Evolutionary conservation across 106 monocot species (phyloP).

Genomic region (Ottelia alismoides): DNA sequence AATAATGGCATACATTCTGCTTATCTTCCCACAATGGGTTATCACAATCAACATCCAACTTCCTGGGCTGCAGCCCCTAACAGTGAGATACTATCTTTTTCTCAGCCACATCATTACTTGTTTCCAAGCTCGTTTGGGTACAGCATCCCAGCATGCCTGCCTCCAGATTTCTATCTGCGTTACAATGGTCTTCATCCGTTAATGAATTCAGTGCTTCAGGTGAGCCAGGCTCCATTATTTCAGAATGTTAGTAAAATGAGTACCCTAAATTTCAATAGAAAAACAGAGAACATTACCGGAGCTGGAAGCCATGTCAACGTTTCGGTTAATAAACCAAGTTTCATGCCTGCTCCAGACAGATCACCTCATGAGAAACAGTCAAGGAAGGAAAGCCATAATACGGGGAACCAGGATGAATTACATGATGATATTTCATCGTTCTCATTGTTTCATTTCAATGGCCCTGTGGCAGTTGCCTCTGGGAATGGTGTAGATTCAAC

Average conservation of each 20-base stretch:
- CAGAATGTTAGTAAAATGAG: background rate
- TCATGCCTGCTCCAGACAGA: conserved; percentile 3
- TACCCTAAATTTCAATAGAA: conserved; percentile 1
- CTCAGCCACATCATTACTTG: conserved; percentile 28
- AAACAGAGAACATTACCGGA: background rate
- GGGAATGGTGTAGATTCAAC: conserved; percentile 9
- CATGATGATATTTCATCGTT: conserved; percentile 30
- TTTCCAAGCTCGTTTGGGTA: conserved; percentile 23
- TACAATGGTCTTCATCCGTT: conserved; percentile 21
- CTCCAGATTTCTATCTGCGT: conserved; percentile 15
- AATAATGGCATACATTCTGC: too few relatives aligned
- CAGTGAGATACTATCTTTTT: conserved; percentile 32
- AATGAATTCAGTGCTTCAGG: conserved; percentile 5
- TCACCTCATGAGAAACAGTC: background rate
- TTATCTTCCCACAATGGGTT: conserved; percentile 23
- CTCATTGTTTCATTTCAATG: too few relatives aligned
- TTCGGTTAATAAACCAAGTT: background rate
- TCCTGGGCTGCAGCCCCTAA: too few relatives aligned
- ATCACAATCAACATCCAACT: conserved; percentile 26
- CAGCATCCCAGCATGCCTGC: conserved; percentile 17
- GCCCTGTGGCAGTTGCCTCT: too few relatives aligned
- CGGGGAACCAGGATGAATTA: conserved; percentile 2
- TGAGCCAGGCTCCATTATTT: conserved; percentile 6
- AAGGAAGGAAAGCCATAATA: conserved; percentile 5
- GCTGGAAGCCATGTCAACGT: conserved; percentile 1